phyloP scores from a whole-genome alignment of 768 basidiomycete genomes.

The Piloderma croceum region DNA sequence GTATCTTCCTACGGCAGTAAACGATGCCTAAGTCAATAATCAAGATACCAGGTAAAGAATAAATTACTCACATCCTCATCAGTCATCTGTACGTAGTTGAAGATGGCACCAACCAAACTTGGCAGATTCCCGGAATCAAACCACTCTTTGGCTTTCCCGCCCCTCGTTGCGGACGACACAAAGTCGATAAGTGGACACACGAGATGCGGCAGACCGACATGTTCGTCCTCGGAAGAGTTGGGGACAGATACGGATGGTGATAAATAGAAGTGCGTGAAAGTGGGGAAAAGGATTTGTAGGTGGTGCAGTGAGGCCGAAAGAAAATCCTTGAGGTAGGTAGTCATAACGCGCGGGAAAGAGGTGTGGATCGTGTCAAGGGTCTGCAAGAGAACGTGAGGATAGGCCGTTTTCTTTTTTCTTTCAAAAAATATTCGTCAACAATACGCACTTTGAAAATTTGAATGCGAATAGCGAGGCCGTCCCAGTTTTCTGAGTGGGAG shows the following conservation, averaged over 20 bases:
- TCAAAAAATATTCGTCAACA: no score
- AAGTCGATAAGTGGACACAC: constrained; percentile 81
- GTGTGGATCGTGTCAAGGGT: constrained; percentile 74
- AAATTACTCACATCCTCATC: constrained; percentile 66
- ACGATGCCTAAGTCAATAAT: constrained; percentile 5
- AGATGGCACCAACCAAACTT: constrained; percentile 47
- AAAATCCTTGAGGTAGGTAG: constrained; percentile 56
- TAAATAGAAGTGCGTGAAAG: constrained; percentile 60
- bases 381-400: constrained; percentile 32
- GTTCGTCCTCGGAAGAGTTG: constrained; percentile 67
- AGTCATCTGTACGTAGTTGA: constrained; percentile 82
- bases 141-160: constrained; percentile 62
- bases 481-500: constrained; percentile 61
- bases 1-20: constrained; percentile 81
- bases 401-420: no score
- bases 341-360: constrained; percentile 73
- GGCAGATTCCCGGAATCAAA: constrained; percentile 48
- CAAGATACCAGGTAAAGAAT: neutral
- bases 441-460: constrained; percentile 84
- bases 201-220: constrained; percentile 70
- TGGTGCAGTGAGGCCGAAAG: constrained; percentile 54
- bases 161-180: constrained; percentile 56
- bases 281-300: constrained; percentile 51
- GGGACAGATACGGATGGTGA: constrained; percentile 51
- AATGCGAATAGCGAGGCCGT: constrained; percentile 69